A percentile compares a stretch with the other conserved stretches of the same genome.
Evolutionary conservation across 1,284 basidiomycete genomes (phyloP).

Genomic region (Boletus holoroseus): DNA sequence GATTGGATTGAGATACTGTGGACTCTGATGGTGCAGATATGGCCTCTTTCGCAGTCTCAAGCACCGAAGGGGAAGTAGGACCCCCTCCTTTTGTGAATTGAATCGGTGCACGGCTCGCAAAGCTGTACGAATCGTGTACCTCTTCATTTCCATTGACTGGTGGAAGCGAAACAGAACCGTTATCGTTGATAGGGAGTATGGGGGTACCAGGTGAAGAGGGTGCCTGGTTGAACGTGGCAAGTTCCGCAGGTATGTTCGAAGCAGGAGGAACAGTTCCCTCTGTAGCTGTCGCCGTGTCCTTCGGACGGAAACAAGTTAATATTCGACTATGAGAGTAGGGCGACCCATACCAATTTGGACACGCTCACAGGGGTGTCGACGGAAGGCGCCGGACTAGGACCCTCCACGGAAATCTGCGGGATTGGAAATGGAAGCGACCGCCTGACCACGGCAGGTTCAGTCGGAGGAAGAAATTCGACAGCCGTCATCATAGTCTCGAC

Average conservation of each 20-base stretch:
- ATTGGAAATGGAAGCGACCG: conserved; percentile 11
- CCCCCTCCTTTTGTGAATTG: conserved; percentile 1
- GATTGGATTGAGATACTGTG: neutral
- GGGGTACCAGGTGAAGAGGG: conserved; percentile 19
- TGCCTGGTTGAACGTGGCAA: neutral
- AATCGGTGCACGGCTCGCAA: conserved; percentile 2
- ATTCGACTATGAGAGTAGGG: neutral
- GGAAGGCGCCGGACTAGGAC: conserved; percentile 37
- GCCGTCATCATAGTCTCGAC: conserved; percentile 27
- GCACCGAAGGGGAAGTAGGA: neutral
- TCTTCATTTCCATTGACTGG: conserved; percentile 8
- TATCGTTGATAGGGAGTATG: conserved; percentile 37
- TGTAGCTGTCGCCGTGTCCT: conserved; percentile 26
- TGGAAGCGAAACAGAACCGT: conserved; percentile 5
- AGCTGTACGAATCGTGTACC: neutral
- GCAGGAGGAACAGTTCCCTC: conserved; percentile 17
- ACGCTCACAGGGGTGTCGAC: conserved; percentile 26
- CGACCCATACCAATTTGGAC: conserved; percentile 16
- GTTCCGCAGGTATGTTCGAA: conserved; percentile 1
- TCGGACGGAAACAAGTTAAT: neutral
- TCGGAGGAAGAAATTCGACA: conserved; percentile 19
- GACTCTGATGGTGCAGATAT: conserved; percentile 5
- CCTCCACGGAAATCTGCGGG: conserved; percentile 34
- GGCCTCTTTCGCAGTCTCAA: conserved; percentile 2
- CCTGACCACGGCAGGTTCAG: conserved; percentile 11